Evolutionary conservation across 495 filamentous ascomycete genomes (phyloP).

Genomic region (Cenococcum geophilum): DNA sequence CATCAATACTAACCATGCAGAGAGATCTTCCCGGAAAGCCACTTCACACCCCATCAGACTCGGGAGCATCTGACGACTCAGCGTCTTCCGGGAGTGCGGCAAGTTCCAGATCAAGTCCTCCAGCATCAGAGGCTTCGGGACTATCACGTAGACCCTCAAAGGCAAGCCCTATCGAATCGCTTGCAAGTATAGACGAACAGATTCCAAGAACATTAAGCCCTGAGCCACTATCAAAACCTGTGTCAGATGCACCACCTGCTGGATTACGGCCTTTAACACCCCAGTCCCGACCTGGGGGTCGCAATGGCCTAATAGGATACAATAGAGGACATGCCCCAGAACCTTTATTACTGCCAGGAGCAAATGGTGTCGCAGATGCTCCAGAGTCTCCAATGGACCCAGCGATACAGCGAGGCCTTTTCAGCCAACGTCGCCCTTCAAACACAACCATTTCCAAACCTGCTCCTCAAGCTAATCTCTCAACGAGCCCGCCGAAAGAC

Average conservation of each 20-base stretch:
- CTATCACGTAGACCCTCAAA: conserved; percentile 21
- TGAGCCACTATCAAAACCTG: not conserved
- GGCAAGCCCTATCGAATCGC: conserved; percentile 3
- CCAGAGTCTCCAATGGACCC: conserved; percentile 59
- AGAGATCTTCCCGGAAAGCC: conserved; percentile 42
- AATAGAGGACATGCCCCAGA: conserved; percentile 22
- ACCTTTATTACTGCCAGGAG: conserved; percentile 10
- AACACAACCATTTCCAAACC: conserved; percentile 28
- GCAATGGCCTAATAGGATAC: conserved; percentile 4
- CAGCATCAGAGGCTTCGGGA: conserved; percentile 30
- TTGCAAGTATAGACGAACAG: conserved; percentile 6
- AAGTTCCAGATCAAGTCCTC: conserved; percentile 66
- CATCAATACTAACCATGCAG: conserved; percentile 48
- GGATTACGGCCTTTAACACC: conserved; percentile 3
- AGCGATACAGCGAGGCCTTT: conserved; percentile 44
- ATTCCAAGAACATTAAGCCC: conserved; percentile 22
- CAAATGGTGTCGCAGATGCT: conserved; percentile 5
- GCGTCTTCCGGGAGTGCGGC: conserved; percentile 55
- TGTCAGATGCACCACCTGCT: conserved; percentile 1
- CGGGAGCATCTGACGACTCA: conserved; percentile 64
- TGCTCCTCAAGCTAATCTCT: conserved; percentile 12
- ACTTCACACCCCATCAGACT: conserved; percentile 60
- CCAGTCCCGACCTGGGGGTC: not conserved
- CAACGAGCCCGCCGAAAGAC: conserved; percentile 31
- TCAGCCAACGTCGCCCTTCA: conserved; percentile 28